Conservation (phyloP, 257 asterid species). For the Petunia axillaris region DNA sequence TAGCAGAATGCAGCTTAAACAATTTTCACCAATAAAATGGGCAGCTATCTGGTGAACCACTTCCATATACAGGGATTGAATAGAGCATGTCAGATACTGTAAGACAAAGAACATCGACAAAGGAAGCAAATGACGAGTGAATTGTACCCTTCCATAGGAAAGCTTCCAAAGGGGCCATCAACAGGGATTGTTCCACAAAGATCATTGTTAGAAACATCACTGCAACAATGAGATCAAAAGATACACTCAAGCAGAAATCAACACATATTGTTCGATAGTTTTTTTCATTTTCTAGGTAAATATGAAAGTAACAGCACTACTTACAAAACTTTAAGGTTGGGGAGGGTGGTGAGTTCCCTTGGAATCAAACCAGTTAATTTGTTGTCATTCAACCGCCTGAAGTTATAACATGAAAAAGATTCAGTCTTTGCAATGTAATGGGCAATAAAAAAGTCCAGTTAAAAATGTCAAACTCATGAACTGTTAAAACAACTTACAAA, state of each 20-base stretch:
- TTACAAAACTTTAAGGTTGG: conserved; percentile 77
- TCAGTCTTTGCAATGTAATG: neutral
- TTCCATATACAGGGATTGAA: neutral
- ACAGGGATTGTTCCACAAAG: conserved; percentile 93
- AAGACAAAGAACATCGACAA: neutral
- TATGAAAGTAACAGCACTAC: conserved; percentile 29
- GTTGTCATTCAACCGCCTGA: conserved; percentile 76
- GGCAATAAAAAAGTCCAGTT: neutral
- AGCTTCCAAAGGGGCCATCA: conserved; percentile 75
- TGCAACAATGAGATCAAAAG: conserved; percentile 40
- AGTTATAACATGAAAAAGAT: conserved; percentile 10
- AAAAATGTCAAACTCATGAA: neutral
- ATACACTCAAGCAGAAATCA: conserved; percentile 15
- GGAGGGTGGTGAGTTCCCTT: conserved; percentile 74
- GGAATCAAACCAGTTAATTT: conserved; percentile 83
- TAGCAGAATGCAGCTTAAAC: neutral
- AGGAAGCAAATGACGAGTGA: conserved; percentile 33
- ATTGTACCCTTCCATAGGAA: conserved; percentile 76
- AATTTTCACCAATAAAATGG: neutral
- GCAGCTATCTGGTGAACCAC: neutral
- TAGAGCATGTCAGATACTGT: neutral
- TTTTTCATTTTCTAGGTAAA: neutral
- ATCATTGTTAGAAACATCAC: conserved; percentile 79
- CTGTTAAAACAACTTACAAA: conserved; percentile 53
- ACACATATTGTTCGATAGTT: neutral